These are phyloP conservation scores for Annulohypoxylon stygium DNA, from an alignment of 495 filamentous ascomycete species.

Conservation along the genomic window DNA sequence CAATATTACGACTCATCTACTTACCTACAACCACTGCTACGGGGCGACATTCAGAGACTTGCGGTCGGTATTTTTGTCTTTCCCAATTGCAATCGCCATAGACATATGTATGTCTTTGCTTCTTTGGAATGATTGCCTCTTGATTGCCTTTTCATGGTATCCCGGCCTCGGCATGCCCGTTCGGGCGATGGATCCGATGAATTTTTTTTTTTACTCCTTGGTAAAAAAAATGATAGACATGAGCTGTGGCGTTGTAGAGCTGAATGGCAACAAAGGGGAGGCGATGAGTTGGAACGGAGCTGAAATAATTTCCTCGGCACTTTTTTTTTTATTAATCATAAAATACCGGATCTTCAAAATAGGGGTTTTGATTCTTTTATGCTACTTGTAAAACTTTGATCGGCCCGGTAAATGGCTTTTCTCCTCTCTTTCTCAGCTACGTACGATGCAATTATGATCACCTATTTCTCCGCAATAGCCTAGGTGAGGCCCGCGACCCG, in stretches of 20 bases:
- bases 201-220: neutral
- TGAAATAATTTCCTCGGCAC: slow-evolving; percentile 15
- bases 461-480: slow-evolving; percentile 18
- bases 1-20: slow-evolving; percentile 13
- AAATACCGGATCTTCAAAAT: slow-evolving; percentile 1
- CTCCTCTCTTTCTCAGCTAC: slow-evolving; percentile 16
- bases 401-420: neutral
- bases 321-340: neutral
- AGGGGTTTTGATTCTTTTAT: slow-evolving; percentile 11
- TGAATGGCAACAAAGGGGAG: slow-evolving; percentile 16
- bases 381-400: slow-evolving; percentile 9
- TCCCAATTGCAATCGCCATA: slow-evolving; percentile 12
- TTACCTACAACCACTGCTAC: neutral
- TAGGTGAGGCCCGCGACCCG: slow-evolving; percentile 1
- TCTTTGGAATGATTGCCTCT: slow-evolving; percentile 22
- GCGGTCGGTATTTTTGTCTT: neutral
- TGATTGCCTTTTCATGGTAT: slow-evolving; percentile 25
- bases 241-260: neutral
- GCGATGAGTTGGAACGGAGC: neutral
- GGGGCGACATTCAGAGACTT: neutral
- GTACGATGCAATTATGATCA: slow-evolving; percentile 34
- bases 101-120: slow-evolving; percentile 12
- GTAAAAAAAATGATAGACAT: slow-evolving; percentile 10
- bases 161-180: slow-evolving; percentile 40
- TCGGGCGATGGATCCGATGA: slow-evolving; percentile 22